Percentiles rank a stretch among this genome's conserved stretches.
These are phyloP conservation scores for Cinnamomum chago DNA, from an alignment of 164 flowering plant genomes.

Conservation along the genomic window DNA sequence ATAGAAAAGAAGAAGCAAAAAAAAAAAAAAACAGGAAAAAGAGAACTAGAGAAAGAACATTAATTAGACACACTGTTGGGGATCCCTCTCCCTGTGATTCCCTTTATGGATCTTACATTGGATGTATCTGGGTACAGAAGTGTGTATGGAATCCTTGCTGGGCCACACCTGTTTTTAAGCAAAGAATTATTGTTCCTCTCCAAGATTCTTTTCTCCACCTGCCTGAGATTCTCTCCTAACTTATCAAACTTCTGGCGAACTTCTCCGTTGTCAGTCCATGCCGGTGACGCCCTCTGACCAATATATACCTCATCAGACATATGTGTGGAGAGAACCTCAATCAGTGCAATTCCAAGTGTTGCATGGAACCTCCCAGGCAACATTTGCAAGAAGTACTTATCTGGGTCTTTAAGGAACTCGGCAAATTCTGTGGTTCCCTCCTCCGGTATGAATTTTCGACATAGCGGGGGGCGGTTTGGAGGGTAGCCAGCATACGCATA, in stretches of 20 bases:
- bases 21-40: not conserved
- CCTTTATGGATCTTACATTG: slow-evolving; percentile 3
- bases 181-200: slow-evolving; percentile 36
- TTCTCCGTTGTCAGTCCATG: slow-evolving; percentile 43
- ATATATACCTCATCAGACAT: slow-evolving; percentile 51
- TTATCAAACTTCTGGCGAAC: slow-evolving; percentile 24
- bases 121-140: slow-evolving; percentile 23
- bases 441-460: slow-evolving; percentile 43
- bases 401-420: slow-evolving; percentile 44
- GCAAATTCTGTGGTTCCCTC: slow-evolving; percentile 46
- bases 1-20: not conserved
- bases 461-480: slow-evolving; percentile 47
- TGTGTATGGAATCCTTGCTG: slow-evolving; percentile 24
- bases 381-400: slow-evolving; percentile 38
- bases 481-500: slow-evolving; percentile 52
- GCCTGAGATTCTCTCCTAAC: slow-evolving; percentile 30
- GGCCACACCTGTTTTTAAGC: slow-evolving; percentile 38
- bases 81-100: slow-evolving; percentile 31
- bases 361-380: slow-evolving; percentile 25
- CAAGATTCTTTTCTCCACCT: slow-evolving; percentile 35
- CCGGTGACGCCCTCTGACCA: slow-evolving; percentile 39
- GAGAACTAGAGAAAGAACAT: not conserved
- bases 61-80: slow-evolving; percentile 37
- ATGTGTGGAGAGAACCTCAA: slow-evolving; percentile 48
- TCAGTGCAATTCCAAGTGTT: slow-evolving; percentile 18